These are phyloP conservation scores for Hygrocybe coccinea DNA, from an alignment of 768 basidiomycete genomes.

Conservation along the genomic window DNA sequence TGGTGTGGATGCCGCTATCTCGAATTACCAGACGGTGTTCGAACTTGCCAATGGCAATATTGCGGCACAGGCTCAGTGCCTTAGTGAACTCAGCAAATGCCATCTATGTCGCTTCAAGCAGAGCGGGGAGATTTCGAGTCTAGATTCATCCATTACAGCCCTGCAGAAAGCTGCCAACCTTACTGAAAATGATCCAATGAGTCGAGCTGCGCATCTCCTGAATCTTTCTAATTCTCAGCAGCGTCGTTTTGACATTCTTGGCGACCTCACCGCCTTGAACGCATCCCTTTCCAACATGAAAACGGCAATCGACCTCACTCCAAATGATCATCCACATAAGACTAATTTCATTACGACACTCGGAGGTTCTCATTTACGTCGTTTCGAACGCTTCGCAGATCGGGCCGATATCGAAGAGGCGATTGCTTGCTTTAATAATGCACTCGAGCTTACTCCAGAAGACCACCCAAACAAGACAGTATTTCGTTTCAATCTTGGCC, in stretches of 20 bases:
- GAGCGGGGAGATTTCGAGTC: slow-evolving; percentile 6
- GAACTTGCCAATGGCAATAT: not conserved
- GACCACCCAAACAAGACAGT: not conserved
- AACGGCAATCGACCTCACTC: not conserved
- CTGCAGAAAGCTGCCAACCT: not conserved
- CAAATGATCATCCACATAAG: not conserved
- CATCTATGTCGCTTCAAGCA: slow-evolving; percentile 2
- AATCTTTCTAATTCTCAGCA: slow-evolving; percentile 4
- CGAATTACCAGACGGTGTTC: slow-evolving; percentile 2
- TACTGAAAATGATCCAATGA: no score
- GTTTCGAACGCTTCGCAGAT: not conserved
- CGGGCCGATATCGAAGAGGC: slow-evolving; percentile 9
- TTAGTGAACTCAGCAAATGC: not conserved
- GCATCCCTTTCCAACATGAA: slow-evolving; percentile 1
- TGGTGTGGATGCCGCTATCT: slow-evolving; percentile 12
- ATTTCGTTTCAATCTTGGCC: not conserved
- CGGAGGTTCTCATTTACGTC: not conserved
- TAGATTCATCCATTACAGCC: slow-evolving; percentile 7
- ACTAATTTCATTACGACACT: not conserved
- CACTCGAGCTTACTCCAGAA: not conserved
- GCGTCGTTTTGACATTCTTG: slow-evolving; percentile 6
- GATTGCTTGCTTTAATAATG: not conserved
- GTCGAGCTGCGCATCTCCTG: no score
- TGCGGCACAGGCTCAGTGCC: not conserved
- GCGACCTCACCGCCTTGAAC: slow-evolving; percentile 9